Conservation (phyloP, 1,284 basidiomycete species). For the Erythrobasidium hasegawianum region DNA sequence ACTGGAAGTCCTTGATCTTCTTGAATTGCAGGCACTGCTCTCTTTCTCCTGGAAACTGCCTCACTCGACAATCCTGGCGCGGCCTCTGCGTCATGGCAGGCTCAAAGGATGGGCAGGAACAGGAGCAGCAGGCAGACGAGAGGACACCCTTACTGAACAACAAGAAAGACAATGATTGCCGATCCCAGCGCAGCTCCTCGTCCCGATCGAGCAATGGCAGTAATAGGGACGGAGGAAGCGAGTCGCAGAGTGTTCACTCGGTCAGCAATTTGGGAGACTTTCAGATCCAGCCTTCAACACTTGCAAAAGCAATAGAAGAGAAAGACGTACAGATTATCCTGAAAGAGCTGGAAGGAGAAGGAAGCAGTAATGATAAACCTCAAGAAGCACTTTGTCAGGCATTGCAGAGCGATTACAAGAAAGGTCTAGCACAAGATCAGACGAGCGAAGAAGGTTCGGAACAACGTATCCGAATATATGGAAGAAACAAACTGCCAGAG, state of each 20-base stretch:
- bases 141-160: constrained; percentile 24
- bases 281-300: constrained; percentile 18
- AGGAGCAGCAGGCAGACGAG: constrained; percentile 8
- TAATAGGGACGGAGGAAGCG: not conserved
- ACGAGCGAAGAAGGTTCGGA: constrained; percentile 9
- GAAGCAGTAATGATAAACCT: not conserved
- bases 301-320: constrained; percentile 25
- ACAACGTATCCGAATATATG: constrained; percentile 31
- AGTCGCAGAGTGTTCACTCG: constrained; percentile 7
- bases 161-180: not conserved
- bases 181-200: too few relatives aligned
- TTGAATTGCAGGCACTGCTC: not conserved
- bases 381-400: constrained; percentile 8
- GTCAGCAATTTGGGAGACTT: constrained; percentile 31
- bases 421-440: constrained; percentile 25
- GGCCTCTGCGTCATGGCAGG: not conserved
- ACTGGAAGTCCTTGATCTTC: not conserved
- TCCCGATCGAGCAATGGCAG: not conserved
- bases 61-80: too few relatives aligned
- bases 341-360: not conserved
- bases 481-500: constrained; percentile 26
- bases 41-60: not conserved
- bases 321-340: constrained; percentile 20
- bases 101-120: not conserved
- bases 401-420: constrained; percentile 26